Evolutionary conservation across 768 basidiomycete species (phyloP), one percentile per base, ranked within the genome.

Genomic region (Sistotremastrum niveocremeum): DNA sequence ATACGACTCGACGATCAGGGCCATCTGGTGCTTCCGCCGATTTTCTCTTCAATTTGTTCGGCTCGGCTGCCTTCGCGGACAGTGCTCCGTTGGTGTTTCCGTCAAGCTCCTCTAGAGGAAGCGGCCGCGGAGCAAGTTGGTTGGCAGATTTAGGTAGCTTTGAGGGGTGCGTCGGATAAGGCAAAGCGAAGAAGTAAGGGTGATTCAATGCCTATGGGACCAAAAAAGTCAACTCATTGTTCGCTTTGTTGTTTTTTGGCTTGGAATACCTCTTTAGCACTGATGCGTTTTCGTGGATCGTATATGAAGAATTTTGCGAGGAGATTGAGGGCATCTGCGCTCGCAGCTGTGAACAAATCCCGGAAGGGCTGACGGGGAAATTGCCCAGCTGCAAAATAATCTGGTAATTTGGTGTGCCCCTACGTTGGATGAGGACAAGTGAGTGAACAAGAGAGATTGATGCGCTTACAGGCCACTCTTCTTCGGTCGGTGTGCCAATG

Each of bases 401-500:
- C 85, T 3, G 91, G 90, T 8, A 99, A 71, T 62, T 84, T 82
- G 3, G 79, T 84, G 62, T 95, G 85, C 6, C 89, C 90, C 91
- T 93, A 52, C 4, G 37, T 10, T 3, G 34, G n/a, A 35, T 28
- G 7, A 44, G 28, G 12, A 36, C 11, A 42, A 40, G 30, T 37
- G 40, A 31, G 49, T 11, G 6, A 11, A 43, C 20, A 33, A 36
- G 29, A 36, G 11, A 41, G 37, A 42, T 44, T 7, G 37, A 39
- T 4, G 37, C 11, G 65, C 78, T 47, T 64, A 90, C 90, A 2
- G 93, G 94, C 95, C 95, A 99, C 28, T 97, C 94, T 44, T 89
- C 83, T 59, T 98, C 95, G 0, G 89, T 85, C 1, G 95, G 95
- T 6, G 94, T 93, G 0, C 95, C 95, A 29, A 99, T 72, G 0